Percentiles rank a stretch among this genome's conserved stretches.
Evolutionary conservation across 345 rosid species (phyloP).

Genomic region (Erysimum cheiranthoides): DNA sequence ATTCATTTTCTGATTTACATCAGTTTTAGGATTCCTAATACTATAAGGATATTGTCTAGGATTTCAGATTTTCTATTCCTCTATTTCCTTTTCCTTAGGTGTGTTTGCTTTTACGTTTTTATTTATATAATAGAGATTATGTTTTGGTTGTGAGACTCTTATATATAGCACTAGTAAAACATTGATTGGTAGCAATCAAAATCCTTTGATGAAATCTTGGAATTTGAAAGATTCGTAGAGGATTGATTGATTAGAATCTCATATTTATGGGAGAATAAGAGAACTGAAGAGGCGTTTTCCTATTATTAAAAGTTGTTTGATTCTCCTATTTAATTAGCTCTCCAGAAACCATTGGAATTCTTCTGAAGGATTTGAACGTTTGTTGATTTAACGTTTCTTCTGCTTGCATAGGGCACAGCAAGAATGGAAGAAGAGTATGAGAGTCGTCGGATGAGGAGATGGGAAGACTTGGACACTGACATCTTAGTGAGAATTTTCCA

Average conservation of each 20-base stretch:
- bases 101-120: no score
- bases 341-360: neutral
- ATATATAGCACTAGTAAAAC: neutral
- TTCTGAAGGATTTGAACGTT: neutral
- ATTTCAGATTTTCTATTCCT: no score
- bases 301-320: neutral
- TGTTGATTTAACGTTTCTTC: constrained; percentile 12
- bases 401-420: constrained; percentile 11
- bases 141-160: no score
- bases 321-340: neutral
- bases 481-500: constrained; percentile 70
- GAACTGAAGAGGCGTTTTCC: neutral
- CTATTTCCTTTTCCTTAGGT: no score
- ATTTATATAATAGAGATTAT: no score
- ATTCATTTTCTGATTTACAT: neutral
- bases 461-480: constrained; percentile 86
- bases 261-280: neutral
- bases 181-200: neutral
- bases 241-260: constrained; percentile 4
- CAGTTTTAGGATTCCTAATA: no score
- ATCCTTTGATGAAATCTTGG: neutral
- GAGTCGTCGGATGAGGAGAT: constrained; percentile 51
- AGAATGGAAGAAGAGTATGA: constrained; percentile 58
- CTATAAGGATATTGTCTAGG: no score
- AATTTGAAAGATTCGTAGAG: neutral